Base-by-base conservation (phyloP, 331 rosid genomes). In the Cydonia oblonga region DNA sequence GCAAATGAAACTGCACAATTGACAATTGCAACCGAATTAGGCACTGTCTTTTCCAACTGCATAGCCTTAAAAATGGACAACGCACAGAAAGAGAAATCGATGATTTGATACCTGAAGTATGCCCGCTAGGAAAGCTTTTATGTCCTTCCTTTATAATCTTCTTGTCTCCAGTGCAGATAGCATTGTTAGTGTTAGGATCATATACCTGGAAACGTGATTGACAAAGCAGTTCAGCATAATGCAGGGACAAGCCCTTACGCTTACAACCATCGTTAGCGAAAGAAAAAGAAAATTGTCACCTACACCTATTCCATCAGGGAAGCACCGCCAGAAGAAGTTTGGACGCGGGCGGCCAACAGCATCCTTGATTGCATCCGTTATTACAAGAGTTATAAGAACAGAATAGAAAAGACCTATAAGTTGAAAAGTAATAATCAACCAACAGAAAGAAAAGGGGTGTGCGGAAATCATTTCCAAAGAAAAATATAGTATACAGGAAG, bases 41-140 rank as follows among this genome's bases (percentile, higher is more conserved):
- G 52, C 35, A 5, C 4, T 29, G 30, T 51, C 60, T 13, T 72
- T 19, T 60, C 30, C 33, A 59, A 51, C 68, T 40, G 33, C 67
- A 29, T 51, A 33, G 32, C 10, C n/a, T 19, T 68, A 19, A 6
- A 6, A 68, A 52, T 49, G 20, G n/a, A 51, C 72, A 6, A 57
- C 6, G 33, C n/a, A 60, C n/a, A 28, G 38, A 28, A 26, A 15
- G n/a, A 60, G 35, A 54, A 10, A 52, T 5, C 12, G 35, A 25
- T 28, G 38, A 26, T 26, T 1, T 26, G 63, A 57, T 60, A 60
- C 79, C 15, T 14, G 79, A 75, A 66, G 79, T 38, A 75, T 75
- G 79, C 9, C 79, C 79, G 15, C 73, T 66, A 38, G 79, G 79
- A 56, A 75, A 75, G 67, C 79, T 75, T 56, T 75, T 75, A 20